Conservation (phyloP, 768 basidiomycete species). For the Tulasnella sp. region DNA sequence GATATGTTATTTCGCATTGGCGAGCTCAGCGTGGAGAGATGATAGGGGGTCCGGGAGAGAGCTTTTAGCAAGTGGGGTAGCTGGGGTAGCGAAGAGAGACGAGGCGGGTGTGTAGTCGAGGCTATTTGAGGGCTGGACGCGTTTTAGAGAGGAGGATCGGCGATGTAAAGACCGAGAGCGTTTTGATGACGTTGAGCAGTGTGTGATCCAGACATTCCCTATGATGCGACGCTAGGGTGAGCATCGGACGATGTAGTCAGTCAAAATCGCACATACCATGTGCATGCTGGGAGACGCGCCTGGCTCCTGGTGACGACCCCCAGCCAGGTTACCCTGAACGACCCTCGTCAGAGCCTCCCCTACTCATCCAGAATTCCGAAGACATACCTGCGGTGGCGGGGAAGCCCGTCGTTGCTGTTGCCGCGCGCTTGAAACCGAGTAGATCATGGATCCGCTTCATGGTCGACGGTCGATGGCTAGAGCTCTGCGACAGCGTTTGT, state of each 20-base stretch:
- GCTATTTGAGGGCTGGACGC: neutral
- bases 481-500: neutral
- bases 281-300: neutral
- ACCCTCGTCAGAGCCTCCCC: neutral
- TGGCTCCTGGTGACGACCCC: neutral
- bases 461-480: neutral
- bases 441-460: neutral
- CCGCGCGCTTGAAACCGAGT: neutral
- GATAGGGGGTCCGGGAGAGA: neutral
- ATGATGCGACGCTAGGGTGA: neutral
- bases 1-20: neutral
- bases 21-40: neutral
- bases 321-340: neutral
- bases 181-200: neutral
- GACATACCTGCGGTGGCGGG: neutral
- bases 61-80: neutral
- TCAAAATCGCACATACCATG: neutral
- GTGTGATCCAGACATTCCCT: neutral
- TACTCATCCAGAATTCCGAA: too few relatives aligned
- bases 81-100: neutral
- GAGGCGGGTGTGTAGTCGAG: neutral
- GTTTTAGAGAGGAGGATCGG: neutral
- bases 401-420: neutral
- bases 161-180: neutral
- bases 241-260: neutral